Percentiles rank a stretch among this genome's conserved stretches.
Conservation (phyloP, 805 yeast genomes). For the Helenozyma rhizophorensis region DNA sequence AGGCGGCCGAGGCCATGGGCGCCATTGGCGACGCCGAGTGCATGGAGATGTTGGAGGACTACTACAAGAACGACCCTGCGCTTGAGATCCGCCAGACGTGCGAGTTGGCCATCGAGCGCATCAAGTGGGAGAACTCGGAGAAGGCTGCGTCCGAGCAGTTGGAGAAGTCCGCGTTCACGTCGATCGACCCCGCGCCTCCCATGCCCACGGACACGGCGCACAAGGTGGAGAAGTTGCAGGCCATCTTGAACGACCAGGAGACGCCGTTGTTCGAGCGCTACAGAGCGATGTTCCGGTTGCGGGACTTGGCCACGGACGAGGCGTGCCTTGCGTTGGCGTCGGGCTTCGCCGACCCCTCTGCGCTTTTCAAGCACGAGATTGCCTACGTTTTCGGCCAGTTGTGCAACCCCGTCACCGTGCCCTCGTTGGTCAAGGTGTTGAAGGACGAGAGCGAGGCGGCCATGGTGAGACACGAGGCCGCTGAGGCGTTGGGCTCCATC, state of each 20-base stretch:
- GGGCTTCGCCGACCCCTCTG: conserved; percentile 87
- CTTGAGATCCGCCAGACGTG: conserved; percentile 95
- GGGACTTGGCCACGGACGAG: conserved; percentile 91
- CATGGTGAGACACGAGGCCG: conserved; percentile 99
- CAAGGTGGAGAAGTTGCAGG: conserved; percentile 61
- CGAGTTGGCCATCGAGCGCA: conserved; percentile 93
- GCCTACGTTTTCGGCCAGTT: conserved; percentile 98
- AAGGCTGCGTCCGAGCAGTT: conserved; percentile 61
- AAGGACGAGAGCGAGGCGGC: conserved; percentile 80
- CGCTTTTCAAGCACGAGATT: conserved; percentile 94
- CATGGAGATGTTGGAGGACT: conserved; percentile 59
- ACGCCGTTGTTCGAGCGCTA: conserved; percentile 88
- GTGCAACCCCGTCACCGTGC: conserved; percentile 89
- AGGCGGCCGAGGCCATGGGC: conserved; percentile 98
- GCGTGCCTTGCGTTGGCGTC: conserved; percentile 89
- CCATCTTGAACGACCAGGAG: conserved; percentile 67
- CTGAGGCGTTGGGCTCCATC: conserved; percentile 95
- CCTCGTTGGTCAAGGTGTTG: conserved; percentile 77
- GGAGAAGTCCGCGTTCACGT: conserved; percentile 72
- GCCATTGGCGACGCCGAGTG: conserved; percentile 85
- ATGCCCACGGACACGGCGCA: conserved; percentile 55
- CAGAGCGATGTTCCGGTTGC: conserved; percentile 95
- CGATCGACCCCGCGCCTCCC: conserved; percentile 99
- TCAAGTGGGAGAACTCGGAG: conserved; percentile 83
- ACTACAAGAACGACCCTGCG: conserved; percentile 67